Evolutionary conservation across 495 filamentous ascomycete genomes (phyloP).

Genomic region (Trichoderma virens): DNA sequence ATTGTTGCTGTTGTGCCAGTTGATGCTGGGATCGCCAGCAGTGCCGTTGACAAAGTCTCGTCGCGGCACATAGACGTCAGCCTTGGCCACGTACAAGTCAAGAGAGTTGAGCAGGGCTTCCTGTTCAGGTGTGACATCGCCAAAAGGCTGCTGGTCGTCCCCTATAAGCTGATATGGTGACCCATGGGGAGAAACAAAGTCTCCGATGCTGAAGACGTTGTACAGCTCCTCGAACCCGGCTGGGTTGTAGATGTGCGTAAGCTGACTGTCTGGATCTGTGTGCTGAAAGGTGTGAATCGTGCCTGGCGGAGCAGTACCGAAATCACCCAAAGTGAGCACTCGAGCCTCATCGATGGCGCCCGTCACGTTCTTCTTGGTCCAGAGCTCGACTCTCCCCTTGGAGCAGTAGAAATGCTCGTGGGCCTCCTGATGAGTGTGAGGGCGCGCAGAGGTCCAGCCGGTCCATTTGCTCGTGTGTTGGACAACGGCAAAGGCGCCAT

Average conservation of each 20-base stretch:
- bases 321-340: not conserved
- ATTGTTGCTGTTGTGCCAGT: conserved; percentile 21
- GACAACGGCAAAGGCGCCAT: not conserved
- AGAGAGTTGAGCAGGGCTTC: not conserved
- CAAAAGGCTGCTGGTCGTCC: not conserved
- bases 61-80: conserved; percentile 24
- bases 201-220: not conserved
- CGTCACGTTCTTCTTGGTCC: conserved; percentile 5
- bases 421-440: not conserved
- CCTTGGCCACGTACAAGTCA: not conserved
- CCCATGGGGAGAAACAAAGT: not conserved
- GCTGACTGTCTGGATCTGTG: conserved; percentile 1
- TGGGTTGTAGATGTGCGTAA: conserved; percentile 3
- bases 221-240: not conserved
- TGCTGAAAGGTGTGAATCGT: conserved; percentile 2
- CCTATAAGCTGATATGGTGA: not conserved
- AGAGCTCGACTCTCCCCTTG: not conserved
- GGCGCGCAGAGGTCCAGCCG: not conserved
- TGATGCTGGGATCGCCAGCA: conserved; percentile 11
- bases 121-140: no score
- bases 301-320: not conserved
- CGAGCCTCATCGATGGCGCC: not conserved
- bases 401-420: conserved; percentile 9
- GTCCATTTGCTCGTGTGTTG: not conserved
- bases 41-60: conserved; percentile 29